These are phyloP conservation scores for Wickerhamomyces ciferrii DNA, from an alignment of 805 yeast species.

Conservation along the genomic window DNA sequence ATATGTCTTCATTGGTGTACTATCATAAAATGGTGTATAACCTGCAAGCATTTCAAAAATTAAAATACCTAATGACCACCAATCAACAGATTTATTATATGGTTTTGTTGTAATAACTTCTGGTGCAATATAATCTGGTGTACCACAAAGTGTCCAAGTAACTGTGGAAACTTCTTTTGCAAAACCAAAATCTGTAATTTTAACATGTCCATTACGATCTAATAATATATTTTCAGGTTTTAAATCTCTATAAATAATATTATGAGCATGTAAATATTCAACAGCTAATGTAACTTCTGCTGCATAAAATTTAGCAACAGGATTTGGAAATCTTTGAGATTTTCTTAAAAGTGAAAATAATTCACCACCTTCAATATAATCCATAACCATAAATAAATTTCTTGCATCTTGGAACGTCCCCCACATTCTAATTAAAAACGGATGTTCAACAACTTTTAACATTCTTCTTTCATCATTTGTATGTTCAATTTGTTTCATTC, in stretches of 20 bases:
- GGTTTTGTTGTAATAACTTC: slow-evolving; percentile 93
- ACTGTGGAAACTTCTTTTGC: slow-evolving; percentile 91
- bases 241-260: slow-evolving; percentile 85
- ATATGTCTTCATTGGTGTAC: slow-evolving; percentile 90
- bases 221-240: slow-evolving; percentile 90
- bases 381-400: slow-evolving; percentile 92
- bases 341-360: slow-evolving; percentile 79
- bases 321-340: slow-evolving; percentile 89
- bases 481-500: slow-evolving; percentile 92
- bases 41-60: slow-evolving; percentile 95
- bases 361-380: slow-evolving; percentile 95
- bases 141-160: slow-evolving; percentile 91
- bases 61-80: slow-evolving; percentile 96
- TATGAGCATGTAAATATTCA: slow-evolving; percentile 81
- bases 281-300: slow-evolving; percentile 84
- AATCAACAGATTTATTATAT: slow-evolving; percentile 90
- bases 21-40: slow-evolving; percentile 89
- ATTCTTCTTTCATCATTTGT: slow-evolving; percentile 92
- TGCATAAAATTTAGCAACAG: slow-evolving; percentile 94
- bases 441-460: slow-evolving; percentile 82
- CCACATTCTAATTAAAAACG: slow-evolving; percentile 92
- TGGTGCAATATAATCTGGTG: slow-evolving; percentile 96
- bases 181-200: slow-evolving; percentile 91
- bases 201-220: slow-evolving; percentile 86
- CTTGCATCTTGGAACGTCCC: slow-evolving; percentile 90